Evolutionary conservation across 1,284 basidiomycete genomes (phyloP).

Genomic region (Heterobasidion parviporum): DNA sequence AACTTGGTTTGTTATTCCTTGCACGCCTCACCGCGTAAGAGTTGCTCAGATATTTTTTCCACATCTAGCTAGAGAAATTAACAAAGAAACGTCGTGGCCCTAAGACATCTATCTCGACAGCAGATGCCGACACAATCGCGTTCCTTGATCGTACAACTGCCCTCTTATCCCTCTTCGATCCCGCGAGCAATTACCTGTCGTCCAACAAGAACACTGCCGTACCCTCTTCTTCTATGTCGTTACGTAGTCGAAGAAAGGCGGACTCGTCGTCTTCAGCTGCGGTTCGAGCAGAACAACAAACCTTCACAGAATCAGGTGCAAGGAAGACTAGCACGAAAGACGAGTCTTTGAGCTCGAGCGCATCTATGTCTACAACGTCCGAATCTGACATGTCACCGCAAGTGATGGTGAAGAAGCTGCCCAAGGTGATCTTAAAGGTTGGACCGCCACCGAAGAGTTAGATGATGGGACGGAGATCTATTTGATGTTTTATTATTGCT

Average conservation of each 20-base stretch:
- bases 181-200: neutral
- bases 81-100: slow-evolving; percentile 50
- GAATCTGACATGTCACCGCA: slow-evolving; percentile 3
- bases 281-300: neutral
- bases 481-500: neutral
- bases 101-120: slow-evolving; percentile 1
- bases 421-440: slow-evolving; percentile 45
- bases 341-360: neutral
- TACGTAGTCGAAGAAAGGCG: slow-evolving; percentile 9
- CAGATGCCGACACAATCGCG: neutral
- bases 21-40: neutral
- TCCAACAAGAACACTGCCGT: neutral
- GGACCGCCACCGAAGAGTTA: slow-evolving; percentile 22
- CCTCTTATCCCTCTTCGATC: slow-evolving; percentile 9
- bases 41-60: neutral
- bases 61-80: slow-evolving; percentile 59
- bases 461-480: too few relatives aligned
- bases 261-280: neutral
- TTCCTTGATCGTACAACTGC: slow-evolving; percentile 11
- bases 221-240: slow-evolving; percentile 9
- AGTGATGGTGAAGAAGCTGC: slow-evolving; percentile 35
- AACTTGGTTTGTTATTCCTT: slow-evolving; percentile 39
- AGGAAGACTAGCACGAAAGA: neutral
- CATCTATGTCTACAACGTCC: neutral
- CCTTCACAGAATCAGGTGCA: neutral